A percentile compares a stretch with the other conserved stretches of the same genome.
phyloP scores from a whole-genome alignment of 495 filamentous ascomycete species.

The Hypoxylon lienhwacheense region DNA sequence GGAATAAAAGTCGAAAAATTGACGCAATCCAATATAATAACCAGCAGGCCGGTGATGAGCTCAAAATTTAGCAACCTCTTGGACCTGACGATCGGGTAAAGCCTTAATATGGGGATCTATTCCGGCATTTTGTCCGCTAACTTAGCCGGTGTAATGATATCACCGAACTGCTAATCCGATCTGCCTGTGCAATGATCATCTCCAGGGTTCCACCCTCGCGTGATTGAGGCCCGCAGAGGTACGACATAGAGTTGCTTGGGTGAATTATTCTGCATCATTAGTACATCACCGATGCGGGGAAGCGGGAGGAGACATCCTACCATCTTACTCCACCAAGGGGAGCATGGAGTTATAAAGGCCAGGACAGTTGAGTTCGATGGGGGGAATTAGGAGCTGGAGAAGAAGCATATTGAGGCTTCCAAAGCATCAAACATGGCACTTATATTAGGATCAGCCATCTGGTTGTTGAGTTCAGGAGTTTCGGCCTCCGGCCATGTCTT shows the following conservation, averaged over 20 bases:
- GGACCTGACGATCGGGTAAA: slow-evolving; percentile 10
- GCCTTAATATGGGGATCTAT: slow-evolving; percentile 13
- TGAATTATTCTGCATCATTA: slow-evolving; percentile 6
- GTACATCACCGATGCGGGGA: slow-evolving; percentile 31
- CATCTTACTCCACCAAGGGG: slow-evolving; percentile 16
- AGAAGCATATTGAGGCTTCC: not conserved
- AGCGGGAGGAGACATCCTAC: slow-evolving; percentile 17
- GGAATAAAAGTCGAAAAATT: not conserved
- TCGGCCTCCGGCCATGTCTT: slow-evolving; percentile 27
- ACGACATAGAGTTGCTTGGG: slow-evolving; percentile 7
- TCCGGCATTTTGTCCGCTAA: slow-evolving; percentile 14
- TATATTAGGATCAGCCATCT: slow-evolving; percentile 9
- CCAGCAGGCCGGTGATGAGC: not conserved
- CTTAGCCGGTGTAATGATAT: not conserved
- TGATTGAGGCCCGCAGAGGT: slow-evolving; percentile 11
- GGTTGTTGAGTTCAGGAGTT: slow-evolving; percentile 25
- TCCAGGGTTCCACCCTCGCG: not conserved
- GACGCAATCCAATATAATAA: not conserved
- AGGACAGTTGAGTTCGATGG: not conserved
- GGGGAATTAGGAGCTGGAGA: not conserved
- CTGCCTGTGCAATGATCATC: slow-evolving; percentile 6
- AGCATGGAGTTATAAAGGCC: slow-evolving; percentile 26
- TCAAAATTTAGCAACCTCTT: not conserved
- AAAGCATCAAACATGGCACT: slow-evolving; percentile 11
- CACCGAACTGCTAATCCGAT: slow-evolving; percentile 18